Conservation (phyloP, 768 basidiomycete genomes). For the Cantharellus cinnabarinus region DNA sequence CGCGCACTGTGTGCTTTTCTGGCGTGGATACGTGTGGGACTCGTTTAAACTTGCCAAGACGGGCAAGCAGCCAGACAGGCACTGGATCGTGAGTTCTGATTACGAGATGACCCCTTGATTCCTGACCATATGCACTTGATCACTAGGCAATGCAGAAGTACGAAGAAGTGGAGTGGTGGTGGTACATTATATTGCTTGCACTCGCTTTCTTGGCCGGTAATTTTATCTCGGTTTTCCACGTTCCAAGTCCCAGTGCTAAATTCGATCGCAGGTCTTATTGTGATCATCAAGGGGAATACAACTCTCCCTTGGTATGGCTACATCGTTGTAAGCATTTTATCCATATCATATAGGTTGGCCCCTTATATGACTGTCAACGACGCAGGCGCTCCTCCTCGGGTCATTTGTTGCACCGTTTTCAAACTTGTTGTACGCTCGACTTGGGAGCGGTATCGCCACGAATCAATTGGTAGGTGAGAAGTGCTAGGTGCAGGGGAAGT, state of each 20-base stretch:
- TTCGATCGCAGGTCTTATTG: slow-evolving; percentile 26
- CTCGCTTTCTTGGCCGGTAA: slow-evolving; percentile 36
- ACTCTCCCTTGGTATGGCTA: slow-evolving; percentile 45
- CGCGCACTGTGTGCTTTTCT: slow-evolving; percentile 35
- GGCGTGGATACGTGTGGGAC: slow-evolving; percentile 29
- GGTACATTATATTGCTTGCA: slow-evolving; percentile 31
- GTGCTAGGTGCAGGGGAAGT: background rate
- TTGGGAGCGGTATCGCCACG: slow-evolving; percentile 40
- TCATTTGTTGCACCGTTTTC: slow-evolving; percentile 29
- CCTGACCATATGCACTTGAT: background rate
- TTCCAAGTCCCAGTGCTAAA: background rate
- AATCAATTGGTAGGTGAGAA: slow-evolving; percentile 22
- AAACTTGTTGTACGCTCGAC: slow-evolving; percentile 32
- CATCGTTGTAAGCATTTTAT: slow-evolving; percentile 19
- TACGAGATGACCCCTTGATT: background rate
- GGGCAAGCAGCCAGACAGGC: slow-evolving; percentile 33
- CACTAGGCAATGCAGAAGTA: slow-evolving; percentile 35
- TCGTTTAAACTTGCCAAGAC: slow-evolving; percentile 30
- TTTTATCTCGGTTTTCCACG: slow-evolving; percentile 1
- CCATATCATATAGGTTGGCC: background rate
- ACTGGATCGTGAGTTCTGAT: slow-evolving; percentile 24
- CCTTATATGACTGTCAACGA: background rate
- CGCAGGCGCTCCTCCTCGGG: slow-evolving; percentile 5
- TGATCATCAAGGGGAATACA: slow-evolving; percentile 35
- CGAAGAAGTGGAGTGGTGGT: slow-evolving; percentile 39